These are phyloP conservation scores for Chara braunii DNA, from an alignment of 139 green algal genomes.

Conservation along the genomic window DNA sequence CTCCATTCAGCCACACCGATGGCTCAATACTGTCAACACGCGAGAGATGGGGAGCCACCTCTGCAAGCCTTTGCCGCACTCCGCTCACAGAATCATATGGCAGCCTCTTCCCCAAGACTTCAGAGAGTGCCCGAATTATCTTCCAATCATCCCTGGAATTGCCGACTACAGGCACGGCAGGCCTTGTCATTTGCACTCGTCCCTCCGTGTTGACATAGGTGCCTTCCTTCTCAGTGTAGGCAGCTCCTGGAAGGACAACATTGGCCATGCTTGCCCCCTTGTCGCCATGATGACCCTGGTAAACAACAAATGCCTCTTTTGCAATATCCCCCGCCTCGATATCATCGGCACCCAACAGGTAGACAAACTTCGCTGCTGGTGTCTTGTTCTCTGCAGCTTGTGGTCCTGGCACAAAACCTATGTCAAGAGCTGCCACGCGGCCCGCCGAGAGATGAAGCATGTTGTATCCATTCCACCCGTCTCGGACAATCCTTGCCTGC, in stretches of 20 bases:
- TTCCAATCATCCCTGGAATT: constrained; percentile 93
- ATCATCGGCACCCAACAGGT: constrained; percentile 79
- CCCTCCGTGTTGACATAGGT: constrained; percentile 72
- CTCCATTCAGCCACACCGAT: constrained; percentile 73
- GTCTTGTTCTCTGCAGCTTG: constrained; percentile 28
- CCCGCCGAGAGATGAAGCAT: constrained; percentile 85
- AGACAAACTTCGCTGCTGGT: constrained; percentile 75
- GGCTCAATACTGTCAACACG: constrained; percentile 56
- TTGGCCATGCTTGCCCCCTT: constrained; percentile 75
- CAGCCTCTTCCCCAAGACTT: constrained; percentile 64
- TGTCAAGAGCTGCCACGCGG: constrained; percentile 81
- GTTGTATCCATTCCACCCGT: constrained; percentile 94
- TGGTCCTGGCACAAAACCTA: constrained; percentile 79
- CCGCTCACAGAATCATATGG: constrained; percentile 74
- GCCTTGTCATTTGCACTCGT: constrained; percentile 77
- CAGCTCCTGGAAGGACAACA: constrained; percentile 80
- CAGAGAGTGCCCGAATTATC: constrained; percentile 72
- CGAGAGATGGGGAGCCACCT: constrained; percentile 44
- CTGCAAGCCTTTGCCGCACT: constrained; percentile 63
- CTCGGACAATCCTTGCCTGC: constrained; percentile 57
- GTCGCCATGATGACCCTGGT: constrained; percentile 94
- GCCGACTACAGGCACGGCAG: constrained; percentile 60
- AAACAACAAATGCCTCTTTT: constrained; percentile 84
- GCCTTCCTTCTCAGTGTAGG: constrained; percentile 51
- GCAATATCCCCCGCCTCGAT: constrained; percentile 71